Evolutionary conservation across 257 asterid species (phyloP), one percentile per base, ranked within the genome.

Genomic region (Thymus quinquecostatus): DNA sequence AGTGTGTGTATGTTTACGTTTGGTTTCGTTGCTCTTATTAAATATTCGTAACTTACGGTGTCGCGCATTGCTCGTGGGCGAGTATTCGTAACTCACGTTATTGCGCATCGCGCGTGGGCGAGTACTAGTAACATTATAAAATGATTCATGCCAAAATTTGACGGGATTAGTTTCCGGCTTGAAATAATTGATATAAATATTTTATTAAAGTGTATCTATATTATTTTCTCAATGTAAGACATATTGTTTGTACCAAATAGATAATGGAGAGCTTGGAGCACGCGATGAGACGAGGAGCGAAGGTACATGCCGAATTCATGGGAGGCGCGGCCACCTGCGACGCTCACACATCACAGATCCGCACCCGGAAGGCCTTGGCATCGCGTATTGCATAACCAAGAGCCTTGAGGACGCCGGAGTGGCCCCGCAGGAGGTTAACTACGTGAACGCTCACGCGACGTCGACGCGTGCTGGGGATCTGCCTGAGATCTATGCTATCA

Each of bases 181-280:
- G 21, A 21, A 21, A 21, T 21, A 21, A 21, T 21, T 21, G 21
- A 21, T 21, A 21, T 21, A 21, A 21, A 21, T 21, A 21, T 21
- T 21, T 21, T 21, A 21, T 21, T 21, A 21, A 21, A 21, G 21
- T 21, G 21, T 21, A 21, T 21, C 21, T 21, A 21, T 21, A 21
- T 21, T 21, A 21, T 21, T 21, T 21, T 21, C 21, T 21, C 21
- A 21, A 21, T 21, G 21, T 95, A 89, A 0, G 97, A 97, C 56
- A 89, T 95, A 83, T 92, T 96, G 84, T 89, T 95, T n/a, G 97
- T 97, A 29, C 89, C 4, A 6, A 36, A 36, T 73, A 82, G 84
- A 32, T 82, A 33, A 77, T 80, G 85, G 85, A 83, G 45, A 78
- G 80, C 67, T 44, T 80, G 66, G 87, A 83, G 44, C 85, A 83